Percentiles rank a stretch among this genome's conserved stretches.
These are phyloP conservation scores for Euphorbia lathyris DNA, from an alignment of 345 rosid species.

Conservation along the genomic window DNA sequence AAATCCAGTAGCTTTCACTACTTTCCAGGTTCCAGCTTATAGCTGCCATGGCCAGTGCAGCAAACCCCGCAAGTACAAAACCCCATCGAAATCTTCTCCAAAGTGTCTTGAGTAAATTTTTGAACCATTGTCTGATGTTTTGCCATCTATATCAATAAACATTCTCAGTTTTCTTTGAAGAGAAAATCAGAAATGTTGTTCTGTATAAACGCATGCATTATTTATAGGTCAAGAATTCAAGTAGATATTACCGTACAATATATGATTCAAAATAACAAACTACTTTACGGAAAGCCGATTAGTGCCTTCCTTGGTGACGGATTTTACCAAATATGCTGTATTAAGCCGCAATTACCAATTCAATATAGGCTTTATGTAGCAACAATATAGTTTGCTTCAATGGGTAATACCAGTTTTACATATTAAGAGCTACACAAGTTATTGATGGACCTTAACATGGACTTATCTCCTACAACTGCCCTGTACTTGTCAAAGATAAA, in stretches of 20 bases:
- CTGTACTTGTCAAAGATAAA: no score
- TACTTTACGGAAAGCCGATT: background rate
- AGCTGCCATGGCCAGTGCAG: conserved; percentile 65
- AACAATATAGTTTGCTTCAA: no score
- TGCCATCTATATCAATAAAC: conserved; percentile 40
- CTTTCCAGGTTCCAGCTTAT: conserved; percentile 75
- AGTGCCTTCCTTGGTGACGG: background rate
- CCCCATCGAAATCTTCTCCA: conserved; percentile 68
- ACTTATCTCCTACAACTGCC: no score
- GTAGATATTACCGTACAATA: background rate
- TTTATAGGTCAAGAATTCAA: background rate
- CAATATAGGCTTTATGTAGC: background rate
- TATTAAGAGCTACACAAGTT: no score
- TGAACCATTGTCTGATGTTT: conserved; percentile 42
- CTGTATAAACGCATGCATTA: background rate
- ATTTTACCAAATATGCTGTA: background rate
- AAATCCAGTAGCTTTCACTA: conserved; percentile 92
- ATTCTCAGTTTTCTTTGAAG: conserved; percentile 6
- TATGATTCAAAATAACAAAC: background rate
- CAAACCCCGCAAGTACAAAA: conserved; percentile 56
- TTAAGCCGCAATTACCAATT: background rate
- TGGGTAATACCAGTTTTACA: no score
- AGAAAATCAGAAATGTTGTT: background rate
- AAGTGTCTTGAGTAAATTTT: conserved; percentile 51
- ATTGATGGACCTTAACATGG: no score